Conservation (phyloP, 1,284 basidiomycete species). For the Jaminaea rosea region DNA sequence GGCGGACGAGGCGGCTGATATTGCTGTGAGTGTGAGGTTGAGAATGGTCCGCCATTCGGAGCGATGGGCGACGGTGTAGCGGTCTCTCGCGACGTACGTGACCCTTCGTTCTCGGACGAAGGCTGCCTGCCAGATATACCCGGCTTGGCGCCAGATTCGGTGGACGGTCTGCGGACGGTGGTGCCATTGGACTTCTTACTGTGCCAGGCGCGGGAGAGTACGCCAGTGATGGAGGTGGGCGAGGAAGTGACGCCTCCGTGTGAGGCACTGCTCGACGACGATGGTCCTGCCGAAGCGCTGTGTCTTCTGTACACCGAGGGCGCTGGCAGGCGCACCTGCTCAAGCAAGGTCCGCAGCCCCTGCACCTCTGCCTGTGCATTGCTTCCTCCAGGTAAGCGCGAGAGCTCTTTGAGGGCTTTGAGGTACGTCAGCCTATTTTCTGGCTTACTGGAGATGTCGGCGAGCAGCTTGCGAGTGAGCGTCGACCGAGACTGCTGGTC, state of each 20-base stretch:
- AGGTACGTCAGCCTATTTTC: too few species aligned
- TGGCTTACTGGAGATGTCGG: too few species aligned
- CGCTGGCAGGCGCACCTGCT: slow-evolving; percentile 22
- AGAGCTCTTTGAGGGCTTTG: slow-evolving; percentile 29
- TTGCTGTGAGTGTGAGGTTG: slow-evolving; percentile 1
- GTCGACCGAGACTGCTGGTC: too few species aligned
- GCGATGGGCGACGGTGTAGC: slow-evolving; percentile 1
- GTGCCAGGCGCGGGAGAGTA: slow-evolving; percentile 1
- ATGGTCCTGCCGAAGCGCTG: slow-evolving; percentile 1
- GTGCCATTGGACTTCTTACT: slow-evolving; percentile 12
- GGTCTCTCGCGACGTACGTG: slow-evolving; percentile 5
- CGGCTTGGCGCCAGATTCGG: slow-evolving; percentile 1
- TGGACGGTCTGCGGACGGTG: slow-evolving; percentile 12
- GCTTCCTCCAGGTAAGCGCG: slow-evolving; percentile 25
- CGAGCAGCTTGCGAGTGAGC: too few species aligned
- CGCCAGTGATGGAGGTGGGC: not conserved
- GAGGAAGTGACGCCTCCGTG: not conserved
- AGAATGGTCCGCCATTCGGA: not conserved
- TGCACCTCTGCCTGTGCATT: slow-evolving; percentile 13
- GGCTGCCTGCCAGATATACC: too few species aligned
- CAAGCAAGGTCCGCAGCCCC: slow-evolving; percentile 15
- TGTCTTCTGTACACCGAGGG: too few species aligned
- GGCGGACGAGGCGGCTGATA: slow-evolving; percentile 4
- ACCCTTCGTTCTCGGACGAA: not conserved
- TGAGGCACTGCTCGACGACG: not conserved